Conservation (phyloP, 2,329 filamentous ascomycete genomes). For the Furcasterigmium furcatum region DNA sequence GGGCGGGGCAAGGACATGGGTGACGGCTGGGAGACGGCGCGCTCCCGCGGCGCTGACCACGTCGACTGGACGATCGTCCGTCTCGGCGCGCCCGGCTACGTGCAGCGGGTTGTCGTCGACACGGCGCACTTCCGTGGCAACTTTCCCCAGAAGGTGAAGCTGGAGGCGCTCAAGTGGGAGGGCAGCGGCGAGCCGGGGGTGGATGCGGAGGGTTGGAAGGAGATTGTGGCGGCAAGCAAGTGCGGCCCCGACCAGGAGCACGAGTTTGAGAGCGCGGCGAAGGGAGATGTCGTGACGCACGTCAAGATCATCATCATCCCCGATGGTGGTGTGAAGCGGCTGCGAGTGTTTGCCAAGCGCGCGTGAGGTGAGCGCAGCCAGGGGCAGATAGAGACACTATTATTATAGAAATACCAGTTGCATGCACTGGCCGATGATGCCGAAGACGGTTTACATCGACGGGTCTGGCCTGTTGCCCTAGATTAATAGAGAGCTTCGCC, state of each 20-base stretch:
- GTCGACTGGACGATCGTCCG: constrained; percentile 79
- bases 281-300: constrained; percentile 67
- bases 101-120: constrained; percentile 69
- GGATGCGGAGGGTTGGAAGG: constrained; percentile 59
- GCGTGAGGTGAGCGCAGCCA: constrained; percentile 13
- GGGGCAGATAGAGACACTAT: no score
- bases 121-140: constrained; percentile 84
- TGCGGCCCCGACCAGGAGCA: constrained; percentile 73
- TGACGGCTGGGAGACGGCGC: constrained; percentile 82
- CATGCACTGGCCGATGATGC: not conserved
- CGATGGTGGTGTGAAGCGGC: constrained; percentile 86
- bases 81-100: constrained; percentile 62
- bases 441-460: no score
- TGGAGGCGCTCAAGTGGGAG: constrained; percentile 59
- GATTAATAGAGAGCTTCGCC: no score
- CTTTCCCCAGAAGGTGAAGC: constrained; percentile 72
- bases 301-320: constrained; percentile 91
- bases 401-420: not conserved
- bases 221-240: constrained; percentile 64
- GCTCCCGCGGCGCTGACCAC: constrained; percentile 68
- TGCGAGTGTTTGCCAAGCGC: constrained; percentile 71
- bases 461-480: no score
- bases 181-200: constrained; percentile 50
- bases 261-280: constrained; percentile 53
- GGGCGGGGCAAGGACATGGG: constrained; percentile 82